Evolutionary conservation across 768 basidiomycete species (phyloP).

Genomic region (Rhodosporidiobolus sp.): DNA sequence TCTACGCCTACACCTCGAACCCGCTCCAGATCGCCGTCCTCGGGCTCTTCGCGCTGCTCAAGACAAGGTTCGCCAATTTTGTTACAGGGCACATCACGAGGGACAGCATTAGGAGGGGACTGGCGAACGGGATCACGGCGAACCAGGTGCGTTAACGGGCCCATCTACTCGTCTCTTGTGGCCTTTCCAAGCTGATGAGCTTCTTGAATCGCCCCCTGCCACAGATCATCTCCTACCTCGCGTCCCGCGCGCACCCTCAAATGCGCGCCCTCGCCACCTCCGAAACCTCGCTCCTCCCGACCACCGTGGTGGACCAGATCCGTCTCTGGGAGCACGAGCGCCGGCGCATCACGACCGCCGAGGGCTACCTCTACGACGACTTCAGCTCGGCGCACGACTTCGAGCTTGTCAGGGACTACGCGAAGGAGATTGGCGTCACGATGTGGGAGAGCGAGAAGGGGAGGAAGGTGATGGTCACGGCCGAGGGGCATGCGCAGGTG

Average conservation of each 20-base stretch:
- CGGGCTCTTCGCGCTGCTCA: constrained; percentile 85
- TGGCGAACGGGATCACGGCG: constrained; percentile 91
- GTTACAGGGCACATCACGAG: constrained; percentile 94
- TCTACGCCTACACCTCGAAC: constrained; percentile 98
- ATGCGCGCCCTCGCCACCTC: constrained; percentile 81
- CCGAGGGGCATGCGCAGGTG: constrained; percentile 45
- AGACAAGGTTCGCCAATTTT: constrained; percentile 92
- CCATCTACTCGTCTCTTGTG: constrained; percentile 6
- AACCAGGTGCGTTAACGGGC: constrained; percentile 62
- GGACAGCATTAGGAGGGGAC: constrained; percentile 89
- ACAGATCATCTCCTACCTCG: constrained; percentile 92
- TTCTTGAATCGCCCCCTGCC: background rate
- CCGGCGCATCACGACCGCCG: constrained; percentile 80
- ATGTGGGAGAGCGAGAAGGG: constrained; percentile 69
- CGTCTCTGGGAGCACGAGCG: constrained; percentile 95
- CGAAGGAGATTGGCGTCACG: constrained; percentile 73
- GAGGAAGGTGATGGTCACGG: constrained; percentile 70
- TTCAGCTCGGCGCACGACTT: constrained; percentile 85
- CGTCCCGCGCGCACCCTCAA: constrained; percentile 92
- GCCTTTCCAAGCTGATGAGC: constrained; percentile 5
- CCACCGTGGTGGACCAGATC: constrained; percentile 97
- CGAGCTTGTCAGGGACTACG: constrained; percentile 79
- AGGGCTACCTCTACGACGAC: constrained; percentile 86
- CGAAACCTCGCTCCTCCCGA: constrained; percentile 90
- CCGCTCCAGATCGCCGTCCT: constrained; percentile 93